Conservation (phyloP, 768 basidiomycete genomes). For the Russula dissimulans region DNA sequence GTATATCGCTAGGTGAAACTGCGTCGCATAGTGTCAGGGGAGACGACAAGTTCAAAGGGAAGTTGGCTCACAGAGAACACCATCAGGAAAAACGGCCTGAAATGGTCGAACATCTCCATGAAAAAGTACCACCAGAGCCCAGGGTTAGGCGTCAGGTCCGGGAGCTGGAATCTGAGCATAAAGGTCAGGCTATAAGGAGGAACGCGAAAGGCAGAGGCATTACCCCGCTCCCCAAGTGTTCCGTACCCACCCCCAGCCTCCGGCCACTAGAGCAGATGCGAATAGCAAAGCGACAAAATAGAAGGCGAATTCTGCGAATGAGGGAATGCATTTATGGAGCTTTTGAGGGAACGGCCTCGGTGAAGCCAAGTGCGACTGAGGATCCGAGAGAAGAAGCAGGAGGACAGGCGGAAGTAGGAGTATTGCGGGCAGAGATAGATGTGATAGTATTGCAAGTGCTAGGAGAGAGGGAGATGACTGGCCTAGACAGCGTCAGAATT, state of each 20-base stretch:
- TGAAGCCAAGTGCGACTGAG: slow-evolving; percentile 59
- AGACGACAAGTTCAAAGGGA: neutral
- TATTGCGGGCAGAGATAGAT: slow-evolving; percentile 62
- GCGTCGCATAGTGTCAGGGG: neutral
- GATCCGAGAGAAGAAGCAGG: slow-evolving; percentile 52
- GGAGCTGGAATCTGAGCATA: slow-evolving; percentile 56
- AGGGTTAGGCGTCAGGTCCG: slow-evolving; percentile 87
- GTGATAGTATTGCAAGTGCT: slow-evolving; percentile 59
- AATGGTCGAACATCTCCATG: slow-evolving; percentile 99
- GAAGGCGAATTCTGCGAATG: slow-evolving; percentile 40
- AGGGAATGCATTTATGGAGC: slow-evolving; percentile 23
- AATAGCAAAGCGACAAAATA: slow-evolving; percentile 43
- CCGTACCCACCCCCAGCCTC: slow-evolving; percentile 56
- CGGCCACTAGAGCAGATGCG: slow-evolving; percentile 47
- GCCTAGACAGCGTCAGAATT: slow-evolving; percentile 33
- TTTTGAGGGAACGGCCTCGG: slow-evolving; percentile 32
- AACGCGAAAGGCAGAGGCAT: slow-evolving; percentile 22
- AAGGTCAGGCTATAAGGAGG: neutral
- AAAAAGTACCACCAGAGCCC: slow-evolving; percentile 99
- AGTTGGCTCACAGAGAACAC: slow-evolving; percentile 67
- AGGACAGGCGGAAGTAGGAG: slow-evolving; percentile 61
- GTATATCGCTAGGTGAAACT: slow-evolving; percentile 81
- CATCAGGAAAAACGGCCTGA: slow-evolving; percentile 90
- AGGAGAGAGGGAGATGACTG: slow-evolving; percentile 49
- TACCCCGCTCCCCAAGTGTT: slow-evolving; percentile 86